These are phyloP conservation scores for Colletotrichum higginsianum DNA, from an alignment of 2,329 filamentous ascomycete species.

Conservation along the genomic window DNA sequence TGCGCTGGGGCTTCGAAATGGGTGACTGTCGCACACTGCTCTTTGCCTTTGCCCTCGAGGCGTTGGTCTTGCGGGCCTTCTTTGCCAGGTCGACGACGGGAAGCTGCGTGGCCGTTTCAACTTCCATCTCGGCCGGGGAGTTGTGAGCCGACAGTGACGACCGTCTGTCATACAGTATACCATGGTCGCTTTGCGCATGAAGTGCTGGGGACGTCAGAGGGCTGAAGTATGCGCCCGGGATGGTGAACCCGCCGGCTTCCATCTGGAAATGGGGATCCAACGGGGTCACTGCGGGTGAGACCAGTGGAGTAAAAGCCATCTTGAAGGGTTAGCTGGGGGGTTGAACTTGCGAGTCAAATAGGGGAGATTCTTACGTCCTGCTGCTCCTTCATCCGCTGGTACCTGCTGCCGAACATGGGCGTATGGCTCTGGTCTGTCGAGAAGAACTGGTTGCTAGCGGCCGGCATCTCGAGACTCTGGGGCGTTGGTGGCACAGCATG, in stretches of 20 bases:
- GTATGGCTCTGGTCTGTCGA: constrained; percentile 70
- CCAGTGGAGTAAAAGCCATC: constrained; percentile 85
- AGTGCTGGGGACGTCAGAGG: constrained; percentile 86
- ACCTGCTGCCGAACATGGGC: constrained; percentile 74
- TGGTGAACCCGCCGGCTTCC: constrained; percentile 69
- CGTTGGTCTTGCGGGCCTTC: constrained; percentile 67
- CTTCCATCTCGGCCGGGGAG: constrained; percentile 72
- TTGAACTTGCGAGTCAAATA: neutral
- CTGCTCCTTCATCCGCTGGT: constrained; percentile 78
- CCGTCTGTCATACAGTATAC: constrained; percentile 61
- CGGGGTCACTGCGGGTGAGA: constrained; percentile 87
- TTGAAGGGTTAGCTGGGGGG: constrained; percentile 54
- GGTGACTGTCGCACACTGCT: constrained; percentile 77
- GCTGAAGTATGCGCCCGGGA: constrained; percentile 84
- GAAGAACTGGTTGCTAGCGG: constrained; percentile 72
- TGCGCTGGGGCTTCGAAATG: constrained; percentile 77
- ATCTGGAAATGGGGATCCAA: constrained; percentile 79
- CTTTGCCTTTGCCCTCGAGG: constrained; percentile 66
- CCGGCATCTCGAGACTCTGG: constrained; percentile 84
- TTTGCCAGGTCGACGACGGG: constrained; percentile 65
- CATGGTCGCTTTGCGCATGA: constrained; percentile 76
- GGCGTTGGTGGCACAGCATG: constrained; percentile 83
- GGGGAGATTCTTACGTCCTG: constrained; percentile 69
- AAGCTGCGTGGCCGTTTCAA: constrained; percentile 59
- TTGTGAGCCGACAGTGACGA: constrained; percentile 61